Evolutionary conservation across 192 early-diverging fungal species (phyloP).

Genomic region (Irineochytrium annulatum): DNA sequence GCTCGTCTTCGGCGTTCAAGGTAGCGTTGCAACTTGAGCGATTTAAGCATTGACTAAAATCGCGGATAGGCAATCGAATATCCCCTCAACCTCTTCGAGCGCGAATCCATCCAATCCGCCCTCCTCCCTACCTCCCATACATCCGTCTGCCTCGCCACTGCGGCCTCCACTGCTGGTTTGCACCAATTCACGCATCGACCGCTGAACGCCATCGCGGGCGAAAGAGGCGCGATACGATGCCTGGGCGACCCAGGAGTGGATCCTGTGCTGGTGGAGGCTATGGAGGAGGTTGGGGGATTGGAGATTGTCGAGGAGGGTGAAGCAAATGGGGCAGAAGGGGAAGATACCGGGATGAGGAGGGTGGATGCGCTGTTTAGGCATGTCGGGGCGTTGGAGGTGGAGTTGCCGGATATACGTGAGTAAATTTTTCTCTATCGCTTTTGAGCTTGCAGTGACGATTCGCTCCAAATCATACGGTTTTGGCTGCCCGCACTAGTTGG

Average conservation of each 20-base stretch:
- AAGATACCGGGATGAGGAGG: background rate
- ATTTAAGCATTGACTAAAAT: too few relatives aligned
- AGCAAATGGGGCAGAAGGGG: slow-evolving; percentile 11
- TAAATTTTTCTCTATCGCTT: background rate
- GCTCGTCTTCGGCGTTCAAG: too few relatives aligned
- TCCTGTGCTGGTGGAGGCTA: background rate
- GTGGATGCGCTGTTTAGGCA: background rate
- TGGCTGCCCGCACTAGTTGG: slow-evolving; percentile 23
- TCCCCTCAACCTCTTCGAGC: slow-evolving; percentile 75
- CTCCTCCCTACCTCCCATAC: background rate
- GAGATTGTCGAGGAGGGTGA: slow-evolving; percentile 7
- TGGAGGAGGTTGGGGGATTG: slow-evolving; percentile 10
- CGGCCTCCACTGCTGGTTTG: slow-evolving; percentile 25
- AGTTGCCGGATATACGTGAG: slow-evolving; percentile 44
- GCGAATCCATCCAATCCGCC: slow-evolving; percentile 43
- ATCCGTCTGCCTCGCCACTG: background rate
- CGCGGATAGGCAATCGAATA: slow-evolving; percentile 52
- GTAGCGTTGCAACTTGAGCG: too few relatives aligned
- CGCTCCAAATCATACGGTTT: background rate
- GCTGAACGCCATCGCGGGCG: slow-evolving; percentile 58
- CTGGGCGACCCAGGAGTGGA: slow-evolving; percentile 46
- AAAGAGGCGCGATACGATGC: slow-evolving; percentile 39
- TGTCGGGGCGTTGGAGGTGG: slow-evolving; percentile 40
- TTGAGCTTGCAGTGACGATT: slow-evolving; percentile 3
- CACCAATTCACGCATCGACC: slow-evolving; percentile 70